A percentile compares a stretch with the other conserved stretches of the same genome.
phyloP scores from a whole-genome alignment of 2,329 filamentous ascomycete genomes.

The Penicillium sp. region DNA sequence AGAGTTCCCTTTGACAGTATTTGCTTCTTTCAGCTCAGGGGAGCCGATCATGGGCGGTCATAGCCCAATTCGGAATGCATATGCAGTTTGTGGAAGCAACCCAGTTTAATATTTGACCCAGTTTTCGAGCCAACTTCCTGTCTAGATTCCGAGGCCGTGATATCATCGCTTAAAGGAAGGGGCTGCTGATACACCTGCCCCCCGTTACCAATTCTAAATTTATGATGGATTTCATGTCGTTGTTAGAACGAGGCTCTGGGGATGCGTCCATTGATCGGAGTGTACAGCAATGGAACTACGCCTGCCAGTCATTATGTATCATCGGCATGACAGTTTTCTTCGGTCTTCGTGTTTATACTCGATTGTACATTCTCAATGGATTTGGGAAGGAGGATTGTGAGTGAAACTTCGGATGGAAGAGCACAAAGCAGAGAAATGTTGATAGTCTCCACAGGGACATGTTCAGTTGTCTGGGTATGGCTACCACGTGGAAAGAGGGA shows the following conservation, averaged over 20 bases:
- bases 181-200: neutral
- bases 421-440: neutral
- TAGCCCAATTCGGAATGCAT: neutral
- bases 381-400: conserved; percentile 29
- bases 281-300: conserved; percentile 28
- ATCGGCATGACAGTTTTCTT: conserved; percentile 27
- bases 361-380: conserved; percentile 23
- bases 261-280: conserved; percentile 14
- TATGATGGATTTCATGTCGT: neutral
- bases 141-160: neutral
- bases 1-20: neutral
- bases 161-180: neutral
- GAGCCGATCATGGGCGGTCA: neutral
- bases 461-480: conserved; percentile 14
- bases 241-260: conserved; percentile 9
- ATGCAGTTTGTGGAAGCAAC: neutral
- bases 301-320: conserved; percentile 29
- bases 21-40: neutral
- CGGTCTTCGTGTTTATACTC: conserved; percentile 23
- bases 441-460: conserved; percentile 14
- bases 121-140: neutral
- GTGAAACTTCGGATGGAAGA: neutral
- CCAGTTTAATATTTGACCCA: neutral
- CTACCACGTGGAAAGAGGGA: neutral
- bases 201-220: neutral